These are phyloP conservation scores for Xylaria sp. DNA, from an alignment of 2,329 filamentous ascomycete genomes.

Conservation along the genomic window DNA sequence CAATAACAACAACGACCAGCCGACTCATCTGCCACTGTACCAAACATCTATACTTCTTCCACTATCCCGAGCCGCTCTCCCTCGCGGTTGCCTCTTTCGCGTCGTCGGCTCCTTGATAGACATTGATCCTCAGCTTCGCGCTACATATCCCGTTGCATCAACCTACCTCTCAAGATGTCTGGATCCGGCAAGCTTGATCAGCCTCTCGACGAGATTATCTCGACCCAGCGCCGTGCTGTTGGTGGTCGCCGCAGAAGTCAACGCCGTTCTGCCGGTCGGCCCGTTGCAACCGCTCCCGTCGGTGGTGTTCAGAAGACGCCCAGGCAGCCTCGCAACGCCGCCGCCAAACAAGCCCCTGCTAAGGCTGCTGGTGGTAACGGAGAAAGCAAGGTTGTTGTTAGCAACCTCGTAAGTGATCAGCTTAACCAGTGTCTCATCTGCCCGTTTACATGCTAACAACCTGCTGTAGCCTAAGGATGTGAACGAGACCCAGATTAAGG, in stretches of 20 bases:
- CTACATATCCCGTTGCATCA: constrained; percentile 53
- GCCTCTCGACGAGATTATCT: constrained; percentile 97
- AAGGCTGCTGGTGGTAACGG: constrained; percentile 70
- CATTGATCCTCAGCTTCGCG: constrained; percentile 39
- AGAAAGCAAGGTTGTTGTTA: constrained; percentile 98
- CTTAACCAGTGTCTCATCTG: neutral
- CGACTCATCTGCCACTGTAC: constrained; percentile 16
- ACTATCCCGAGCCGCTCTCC: neutral
- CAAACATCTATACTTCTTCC: constrained; percentile 11
- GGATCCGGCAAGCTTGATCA: constrained; percentile 84
- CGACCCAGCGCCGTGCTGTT: constrained; percentile 72
- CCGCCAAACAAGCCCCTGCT: constrained; percentile 70
- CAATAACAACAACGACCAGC: constrained; percentile 14
- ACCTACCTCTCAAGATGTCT: constrained; percentile 72
- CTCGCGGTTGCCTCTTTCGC: constrained; percentile 15
- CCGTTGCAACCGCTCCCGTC: constrained; percentile 73
- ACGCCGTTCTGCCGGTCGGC: constrained; percentile 63
- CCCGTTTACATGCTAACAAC: constrained; percentile 31
- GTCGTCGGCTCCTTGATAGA: constrained; percentile 38
- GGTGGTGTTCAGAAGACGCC: constrained; percentile 87
- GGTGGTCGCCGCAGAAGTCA: constrained; percentile 61
- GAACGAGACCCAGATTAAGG: constrained; percentile 97
- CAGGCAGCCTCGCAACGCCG: constrained; percentile 67
- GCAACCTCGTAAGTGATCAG: constrained; percentile 84
- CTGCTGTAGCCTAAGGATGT: constrained; percentile 85